Evolutionary conservation across 208 protist species (phyloP), one percentile per base, ranked within the genome.

Genomic region (Leishmania amazonensis): DNA sequence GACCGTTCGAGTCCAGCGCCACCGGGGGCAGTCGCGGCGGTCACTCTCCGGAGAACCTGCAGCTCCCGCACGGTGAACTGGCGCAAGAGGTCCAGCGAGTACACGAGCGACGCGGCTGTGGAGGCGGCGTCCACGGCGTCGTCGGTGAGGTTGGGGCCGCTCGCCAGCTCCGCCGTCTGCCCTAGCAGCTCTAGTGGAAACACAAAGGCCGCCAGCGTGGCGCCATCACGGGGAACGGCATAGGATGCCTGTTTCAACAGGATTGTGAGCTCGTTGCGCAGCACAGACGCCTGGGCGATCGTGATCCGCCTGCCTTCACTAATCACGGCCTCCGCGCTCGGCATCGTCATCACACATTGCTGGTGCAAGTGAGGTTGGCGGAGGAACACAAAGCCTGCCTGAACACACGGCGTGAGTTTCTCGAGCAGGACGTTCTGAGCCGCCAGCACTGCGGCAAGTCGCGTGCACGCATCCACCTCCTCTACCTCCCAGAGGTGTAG

Each of bases 31-130:
- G 62, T 62, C 1, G 54, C 19, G 49, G 81, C 76, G 38, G 81
- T 87, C 42, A 87, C 76, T 2, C 77, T 84, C 4, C 92, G 87
- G 62, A 93, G 84, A 62, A 93, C 79, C 53, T 88, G 89, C 68
- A 96, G 70, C 80, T 93, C 89, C 35, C 91, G 85, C 51, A 91
- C 81, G 17, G 91, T 89, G 81, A 93, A 94, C 67, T 84, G 87
- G 17, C 92, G 89, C 58, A 96, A 73, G 21, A 90, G n/a, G 53
- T 92, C 86, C 24, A 95, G 86, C 0, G 88, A 92, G 9, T 88
- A 72, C n/a, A 83, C 64, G 40, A 84, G 78, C 24, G 54, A 73
- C 31, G 51, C 70, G 6, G 62, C 75, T 24, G 40, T 28, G 4
- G 31, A 62, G 8, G 38, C 68, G 53, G 40, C 42, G 42, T 45